Evolutionary conservation across 1,139 yeast genomes (phyloP).

Genomic region (Hanseniaspora sp.): DNA sequence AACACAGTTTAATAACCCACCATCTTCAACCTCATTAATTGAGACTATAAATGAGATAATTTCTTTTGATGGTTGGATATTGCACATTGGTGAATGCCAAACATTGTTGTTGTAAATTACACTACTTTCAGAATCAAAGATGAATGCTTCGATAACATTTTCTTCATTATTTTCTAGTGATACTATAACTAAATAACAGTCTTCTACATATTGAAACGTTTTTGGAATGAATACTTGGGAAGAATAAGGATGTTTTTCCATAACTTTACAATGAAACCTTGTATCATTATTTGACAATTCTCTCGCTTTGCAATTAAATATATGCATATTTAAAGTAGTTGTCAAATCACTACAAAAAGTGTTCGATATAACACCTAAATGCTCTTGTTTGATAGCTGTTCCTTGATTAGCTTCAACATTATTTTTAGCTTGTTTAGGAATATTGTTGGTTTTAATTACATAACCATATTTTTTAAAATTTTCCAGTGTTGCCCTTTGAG

Average conservation of each 20-base stretch:
- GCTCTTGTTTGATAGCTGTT: slow-evolving; percentile 69
- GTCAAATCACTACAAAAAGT: slow-evolving; percentile 35
- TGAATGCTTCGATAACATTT: slow-evolving; percentile 49
- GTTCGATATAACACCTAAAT: slow-evolving; percentile 59
- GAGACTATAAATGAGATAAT: slow-evolving; percentile 73
- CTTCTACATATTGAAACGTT: slow-evolving; percentile 46
- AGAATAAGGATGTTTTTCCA: slow-evolving; percentile 84
- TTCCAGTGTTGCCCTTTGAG: slow-evolving; percentile 39
- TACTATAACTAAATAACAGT: slow-evolving; percentile 68
- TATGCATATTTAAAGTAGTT: slow-evolving; percentile 58
- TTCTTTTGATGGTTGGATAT: slow-evolving; percentile 31
- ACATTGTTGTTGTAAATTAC: slow-evolving; percentile 69
- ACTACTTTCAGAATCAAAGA: slow-evolving; percentile 73
- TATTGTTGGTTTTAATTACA: slow-evolving; percentile 41
- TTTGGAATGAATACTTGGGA: slow-evolving; percentile 85
- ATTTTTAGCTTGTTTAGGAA: slow-evolving; percentile 19
- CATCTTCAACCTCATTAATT: slow-evolving; percentile 56
- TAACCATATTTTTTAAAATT: slow-evolving; percentile 43
- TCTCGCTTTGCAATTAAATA: slow-evolving; percentile 56
- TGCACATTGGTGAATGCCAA: slow-evolving; percentile 96
- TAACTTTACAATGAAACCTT: slow-evolving; percentile 50
- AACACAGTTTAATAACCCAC: slow-evolving; percentile 68
- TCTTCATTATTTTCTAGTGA: slow-evolving; percentile 47
- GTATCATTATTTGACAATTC: slow-evolving; percentile 38
- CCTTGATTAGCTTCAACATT: slow-evolving; percentile 66